Conservation (phyloP, 1,139 yeast genomes). For the Kurtzmaniella natalensis region DNA sequence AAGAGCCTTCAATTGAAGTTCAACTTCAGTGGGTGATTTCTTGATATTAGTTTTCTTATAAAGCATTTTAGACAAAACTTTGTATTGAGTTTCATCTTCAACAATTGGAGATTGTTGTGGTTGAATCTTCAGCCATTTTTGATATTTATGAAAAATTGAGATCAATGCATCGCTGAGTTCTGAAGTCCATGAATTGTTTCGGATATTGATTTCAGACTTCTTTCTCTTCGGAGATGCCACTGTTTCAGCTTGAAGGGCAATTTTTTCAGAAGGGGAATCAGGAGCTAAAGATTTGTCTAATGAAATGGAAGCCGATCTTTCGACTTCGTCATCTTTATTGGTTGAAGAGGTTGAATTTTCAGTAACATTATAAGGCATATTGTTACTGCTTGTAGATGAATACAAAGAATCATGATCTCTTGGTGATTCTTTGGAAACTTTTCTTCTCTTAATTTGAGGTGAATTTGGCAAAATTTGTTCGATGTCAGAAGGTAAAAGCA, state of each 20-base stretch:
- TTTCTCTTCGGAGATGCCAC: constrained; percentile 29
- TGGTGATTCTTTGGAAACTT: no score
- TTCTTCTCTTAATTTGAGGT: constrained; percentile 9
- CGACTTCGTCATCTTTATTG: neutral
- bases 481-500: neutral
- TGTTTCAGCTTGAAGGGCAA: constrained; percentile 36
- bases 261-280: constrained; percentile 31
- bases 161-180: constrained; percentile 35
- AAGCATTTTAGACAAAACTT: constrained; percentile 39
- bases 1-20: constrained; percentile 24
- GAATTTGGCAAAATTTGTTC: neutral
- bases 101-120: constrained; percentile 19
- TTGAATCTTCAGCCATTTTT: constrained; percentile 28
- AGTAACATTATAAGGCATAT: neutral
- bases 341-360: neutral
- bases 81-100: constrained; percentile 37
- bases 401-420: no score
- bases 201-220: constrained; percentile 4
- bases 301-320: no score
- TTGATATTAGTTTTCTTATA: constrained; percentile 33
- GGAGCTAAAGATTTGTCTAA: neutral
- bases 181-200: constrained; percentile 33
- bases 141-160: constrained; percentile 34
- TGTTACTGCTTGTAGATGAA: neutral
- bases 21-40: constrained; percentile 39